Conservation (phyloP, 1,284 basidiomycete genomes). For the Dichomitus squalens region DNA sequence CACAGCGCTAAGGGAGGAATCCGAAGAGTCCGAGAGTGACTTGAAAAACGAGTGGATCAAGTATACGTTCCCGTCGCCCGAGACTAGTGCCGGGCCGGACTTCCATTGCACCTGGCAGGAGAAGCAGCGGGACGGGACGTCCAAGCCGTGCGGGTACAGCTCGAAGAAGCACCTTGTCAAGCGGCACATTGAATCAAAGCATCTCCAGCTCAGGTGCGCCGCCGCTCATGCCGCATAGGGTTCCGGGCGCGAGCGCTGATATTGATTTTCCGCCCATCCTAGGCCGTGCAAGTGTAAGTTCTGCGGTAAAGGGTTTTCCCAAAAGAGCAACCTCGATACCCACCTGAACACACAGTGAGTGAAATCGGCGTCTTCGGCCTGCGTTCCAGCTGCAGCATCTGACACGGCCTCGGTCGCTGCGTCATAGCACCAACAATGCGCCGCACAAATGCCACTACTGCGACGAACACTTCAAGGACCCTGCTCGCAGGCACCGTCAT, state of each 20-base stretch:
- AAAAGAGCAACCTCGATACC: constrained; percentile 62
- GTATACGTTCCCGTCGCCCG: constrained; percentile 20
- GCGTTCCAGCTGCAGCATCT: constrained; percentile 7
- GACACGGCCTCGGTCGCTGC: not conserved
- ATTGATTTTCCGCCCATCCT: constrained; percentile 6
- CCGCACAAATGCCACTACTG: constrained; percentile 62
- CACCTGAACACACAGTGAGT: constrained; percentile 65
- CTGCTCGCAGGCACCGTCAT: constrained; percentile 62
- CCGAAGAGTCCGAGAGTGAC: constrained; percentile 5
- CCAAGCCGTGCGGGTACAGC: constrained; percentile 47
- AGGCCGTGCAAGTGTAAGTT: constrained; percentile 58
- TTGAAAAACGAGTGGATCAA: constrained; percentile 22
- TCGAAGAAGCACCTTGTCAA: constrained; percentile 70
- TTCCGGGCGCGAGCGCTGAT: constrained; percentile 9
- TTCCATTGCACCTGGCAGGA: constrained; percentile 33
- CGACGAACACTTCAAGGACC: constrained; percentile 58
- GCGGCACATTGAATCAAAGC: constrained; percentile 65
- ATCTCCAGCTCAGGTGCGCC: constrained; percentile 60
- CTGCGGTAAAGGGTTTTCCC: constrained; percentile 58
- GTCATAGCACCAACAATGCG: constrained; percentile 51
- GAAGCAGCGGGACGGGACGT: constrained; percentile 8
- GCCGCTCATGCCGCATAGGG: not conserved
- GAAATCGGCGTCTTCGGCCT: not conserved
- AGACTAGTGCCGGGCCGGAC: constrained; percentile 15
- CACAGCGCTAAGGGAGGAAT: not conserved